Evolutionary conservation across 73 alveolate genomes (phyloP), one percentile per base, ranked within the genome.

Genomic region (Symbiodinium natans): DNA sequence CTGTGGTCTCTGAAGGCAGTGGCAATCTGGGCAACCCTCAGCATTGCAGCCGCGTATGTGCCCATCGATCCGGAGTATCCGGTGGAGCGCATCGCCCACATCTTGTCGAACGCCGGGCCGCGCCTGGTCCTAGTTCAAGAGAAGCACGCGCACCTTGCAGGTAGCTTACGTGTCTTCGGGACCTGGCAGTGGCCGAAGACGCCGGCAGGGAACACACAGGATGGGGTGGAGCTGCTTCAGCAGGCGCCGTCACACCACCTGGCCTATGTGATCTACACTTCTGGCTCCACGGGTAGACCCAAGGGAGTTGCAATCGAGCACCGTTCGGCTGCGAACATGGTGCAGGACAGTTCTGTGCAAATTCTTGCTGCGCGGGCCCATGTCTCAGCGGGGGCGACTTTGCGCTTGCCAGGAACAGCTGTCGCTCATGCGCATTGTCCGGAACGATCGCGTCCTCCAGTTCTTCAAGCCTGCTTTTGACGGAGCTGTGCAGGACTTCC

Each of bases 11-110:
- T n/a, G n/a, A n/a, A n/a, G n/a, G n/a, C 33, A 6, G 83, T 89
- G 63, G 98, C 98, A 9, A 87, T 95, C n/a, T 95, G 94, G 98
- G 99, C 99, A 3, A 82, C 90, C 39, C 52, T 95, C 41, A 84
- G 96, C 23, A 68, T 71, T 15, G 71, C 97, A 23, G 99, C 98
- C 7, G 98, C 99, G 54, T 95, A 95, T 42, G 99, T 95, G 36
- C 99, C 99, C 11, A 87, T 95, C 17, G 96, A 83, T 63, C 99
- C 99, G 10, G 99, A 95, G 13, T 95, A 95, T 23, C 99, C 99
- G 17, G 46, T 36, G 1, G 99, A 95, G 41, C 95, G 99, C n/a
- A 52, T 95, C 31, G 27, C 31, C 23, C 98, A 84, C 63, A 92
- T 92, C 54, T 42, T 92, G 41, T 52, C 21, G 15, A 75, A 42